These are phyloP conservation scores for Aspergillus caelatus DNA, from an alignment of 2,329 filamentous ascomycete genomes.

Conservation along the genomic window DNA sequence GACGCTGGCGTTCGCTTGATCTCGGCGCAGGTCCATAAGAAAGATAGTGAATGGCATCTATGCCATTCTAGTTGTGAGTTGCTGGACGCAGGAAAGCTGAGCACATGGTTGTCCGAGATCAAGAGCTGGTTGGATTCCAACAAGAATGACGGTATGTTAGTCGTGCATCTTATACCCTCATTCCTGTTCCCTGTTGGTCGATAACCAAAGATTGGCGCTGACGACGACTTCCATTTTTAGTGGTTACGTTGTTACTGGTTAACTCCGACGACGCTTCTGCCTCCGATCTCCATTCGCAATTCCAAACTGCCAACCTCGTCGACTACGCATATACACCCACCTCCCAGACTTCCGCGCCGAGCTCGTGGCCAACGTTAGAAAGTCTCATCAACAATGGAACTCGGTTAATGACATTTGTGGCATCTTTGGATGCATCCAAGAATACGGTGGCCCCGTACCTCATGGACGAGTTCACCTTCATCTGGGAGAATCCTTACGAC, in stretches of 20 bases:
- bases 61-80: constrained; percentile 71
- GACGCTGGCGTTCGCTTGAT: constrained; percentile 72
- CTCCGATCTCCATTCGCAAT: constrained; percentile 58
- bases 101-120: constrained; percentile 65
- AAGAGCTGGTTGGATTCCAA: constrained; percentile 70
- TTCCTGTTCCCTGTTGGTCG: neutral
- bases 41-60: constrained; percentile 62
- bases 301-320: constrained; percentile 62
- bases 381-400: constrained; percentile 66
- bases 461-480: constrained; percentile 46
- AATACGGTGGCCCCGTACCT: constrained; percentile 45
- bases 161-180: neutral
- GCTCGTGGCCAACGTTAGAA: constrained; percentile 72
- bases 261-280: constrained; percentile 66
- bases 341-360: constrained; percentile 44
- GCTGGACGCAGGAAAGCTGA: constrained; percentile 69
- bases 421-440: constrained; percentile 46
- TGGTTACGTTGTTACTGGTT: constrained; percentile 73
- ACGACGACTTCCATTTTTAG: constrained; percentile 31
- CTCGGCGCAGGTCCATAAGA: constrained; percentile 70
- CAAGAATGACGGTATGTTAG: constrained; percentile 60
- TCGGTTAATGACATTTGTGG: constrained; percentile 70
- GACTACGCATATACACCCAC: constrained; percentile 63
- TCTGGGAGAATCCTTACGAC: constrained; percentile 75
- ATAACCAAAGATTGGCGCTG: constrained; percentile 1